Percentiles rank a stretch among this genome's conserved stretches.
Conservation (phyloP, 129 eudicot species). For the Flaveria ramosissima region DNA sequence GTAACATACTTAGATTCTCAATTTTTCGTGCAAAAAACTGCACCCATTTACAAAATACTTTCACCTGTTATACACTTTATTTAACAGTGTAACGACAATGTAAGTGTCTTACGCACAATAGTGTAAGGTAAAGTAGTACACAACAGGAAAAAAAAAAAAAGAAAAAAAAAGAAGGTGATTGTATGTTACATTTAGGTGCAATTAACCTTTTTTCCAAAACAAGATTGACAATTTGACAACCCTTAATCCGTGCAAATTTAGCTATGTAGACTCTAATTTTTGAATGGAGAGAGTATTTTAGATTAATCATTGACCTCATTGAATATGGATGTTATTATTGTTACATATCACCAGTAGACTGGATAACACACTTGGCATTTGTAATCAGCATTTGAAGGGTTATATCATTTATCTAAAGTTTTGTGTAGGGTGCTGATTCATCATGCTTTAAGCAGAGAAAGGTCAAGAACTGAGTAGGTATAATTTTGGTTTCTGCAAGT, state of each 20-base stretch:
- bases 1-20: neutral
- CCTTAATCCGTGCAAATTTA: neutral
- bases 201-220: neutral
- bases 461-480: constrained; percentile 24
- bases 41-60: neutral
- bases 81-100: neutral
- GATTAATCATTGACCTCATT: neutral
- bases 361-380: constrained; percentile 9
- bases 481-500: constrained; percentile 24
- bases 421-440: constrained; percentile 16
- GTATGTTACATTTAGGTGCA: neutral
- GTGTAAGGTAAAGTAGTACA: neutral
- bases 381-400: constrained; percentile 3
- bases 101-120: neutral
- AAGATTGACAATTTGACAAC: neutral
- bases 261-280: neutral
- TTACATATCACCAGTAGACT: neutral
- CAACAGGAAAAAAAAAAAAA: neutral
- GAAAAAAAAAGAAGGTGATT: neutral
- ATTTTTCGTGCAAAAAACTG: neutral
- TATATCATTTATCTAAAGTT: neutral
- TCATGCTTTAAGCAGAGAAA: constrained; percentile 27
- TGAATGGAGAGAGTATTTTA: neutral
- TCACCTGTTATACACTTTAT: neutral
- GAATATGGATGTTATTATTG: constrained; percentile 3